phyloP scores from a whole-genome alignment of 495 filamentous ascomycete species.

The Penicillium waksmanii region DNA sequence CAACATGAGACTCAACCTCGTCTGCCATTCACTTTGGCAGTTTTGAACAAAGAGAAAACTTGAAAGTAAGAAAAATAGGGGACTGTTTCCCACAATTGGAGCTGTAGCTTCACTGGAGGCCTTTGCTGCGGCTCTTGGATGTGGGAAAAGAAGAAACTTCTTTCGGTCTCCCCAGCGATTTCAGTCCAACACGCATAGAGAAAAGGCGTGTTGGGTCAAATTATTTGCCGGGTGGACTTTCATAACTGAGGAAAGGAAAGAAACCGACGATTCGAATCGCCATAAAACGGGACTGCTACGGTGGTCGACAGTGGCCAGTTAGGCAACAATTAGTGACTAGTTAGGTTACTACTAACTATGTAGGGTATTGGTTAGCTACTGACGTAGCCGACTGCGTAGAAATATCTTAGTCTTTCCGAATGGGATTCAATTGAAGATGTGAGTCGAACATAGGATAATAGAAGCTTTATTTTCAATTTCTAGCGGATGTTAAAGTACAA shows the following conservation, averaged over 20 bases:
- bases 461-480: not conserved
- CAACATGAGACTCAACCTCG: not conserved
- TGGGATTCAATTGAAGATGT: no score
- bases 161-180: constrained; percentile 70
- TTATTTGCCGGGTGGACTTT: constrained; percentile 70
- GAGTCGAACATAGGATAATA: no score
- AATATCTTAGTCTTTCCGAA: no score
- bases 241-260: constrained; percentile 41
- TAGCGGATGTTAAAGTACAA: not conserved
- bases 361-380: no score
- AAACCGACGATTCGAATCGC: constrained; percentile 8
- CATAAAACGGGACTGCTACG: constrained; percentile 1
- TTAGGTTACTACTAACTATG: no score
- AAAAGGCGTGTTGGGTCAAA: constrained; percentile 61
- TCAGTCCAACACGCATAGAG: constrained; percentile 62
- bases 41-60: constrained; percentile 1
- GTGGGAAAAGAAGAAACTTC: constrained; percentile 49
- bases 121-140: constrained; percentile 68
- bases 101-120: constrained; percentile 51
- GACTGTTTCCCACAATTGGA: constrained; percentile 51
- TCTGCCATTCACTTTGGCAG: not conserved
- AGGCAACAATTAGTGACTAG: no score
- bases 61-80: constrained; percentile 18
- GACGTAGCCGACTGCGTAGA: not conserved
- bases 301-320: not conserved